Conservation (phyloP, 495 filamentous ascomycete species). For the Elasticomyces elasticus region DNA sequence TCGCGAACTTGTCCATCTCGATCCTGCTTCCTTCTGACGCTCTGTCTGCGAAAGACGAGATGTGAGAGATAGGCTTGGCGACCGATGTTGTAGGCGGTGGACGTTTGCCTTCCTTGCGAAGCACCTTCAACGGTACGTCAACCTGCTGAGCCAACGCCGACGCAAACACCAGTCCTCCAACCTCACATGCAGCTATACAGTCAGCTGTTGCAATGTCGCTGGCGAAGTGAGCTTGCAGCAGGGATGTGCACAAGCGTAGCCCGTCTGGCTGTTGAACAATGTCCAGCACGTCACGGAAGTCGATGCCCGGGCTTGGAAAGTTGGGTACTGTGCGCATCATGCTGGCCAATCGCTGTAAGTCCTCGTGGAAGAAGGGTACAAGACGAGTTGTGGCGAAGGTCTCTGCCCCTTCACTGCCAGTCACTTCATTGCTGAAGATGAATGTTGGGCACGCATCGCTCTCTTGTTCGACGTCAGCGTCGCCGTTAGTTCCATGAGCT, state of each 20-base stretch:
- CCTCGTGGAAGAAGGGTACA: neutral
- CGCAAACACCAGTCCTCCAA: conserved; percentile 50
- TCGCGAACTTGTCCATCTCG: neutral
- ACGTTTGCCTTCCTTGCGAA: conserved; percentile 51
- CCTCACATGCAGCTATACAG: conserved; percentile 45
- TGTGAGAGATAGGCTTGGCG: conserved; percentile 43
- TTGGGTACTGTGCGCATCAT: conserved; percentile 43
- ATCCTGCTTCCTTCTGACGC: neutral
- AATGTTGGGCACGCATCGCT: neutral
- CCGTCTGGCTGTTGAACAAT: conserved; percentile 48
- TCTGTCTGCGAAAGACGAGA: conserved; percentile 40
- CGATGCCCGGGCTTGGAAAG: conserved; percentile 44
- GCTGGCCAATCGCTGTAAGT: conserved; percentile 14
- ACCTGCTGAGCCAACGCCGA: conserved; percentile 42
- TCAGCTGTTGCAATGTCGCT: conserved; percentile 42
- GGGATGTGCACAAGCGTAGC: conserved; percentile 44
- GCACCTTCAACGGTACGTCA: conserved; percentile 41
- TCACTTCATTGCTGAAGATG: neutral
- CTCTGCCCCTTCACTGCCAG: neutral
- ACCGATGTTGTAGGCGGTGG: conserved; percentile 49
- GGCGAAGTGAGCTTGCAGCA: conserved; percentile 41
- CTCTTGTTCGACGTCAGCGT: neutral
- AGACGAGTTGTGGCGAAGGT: neutral
- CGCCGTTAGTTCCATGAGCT: neutral
- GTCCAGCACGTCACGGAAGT: conserved; percentile 51